Conservation (phyloP, 2,329 filamentous ascomycete species). For the Trichoderma gracile region DNA sequence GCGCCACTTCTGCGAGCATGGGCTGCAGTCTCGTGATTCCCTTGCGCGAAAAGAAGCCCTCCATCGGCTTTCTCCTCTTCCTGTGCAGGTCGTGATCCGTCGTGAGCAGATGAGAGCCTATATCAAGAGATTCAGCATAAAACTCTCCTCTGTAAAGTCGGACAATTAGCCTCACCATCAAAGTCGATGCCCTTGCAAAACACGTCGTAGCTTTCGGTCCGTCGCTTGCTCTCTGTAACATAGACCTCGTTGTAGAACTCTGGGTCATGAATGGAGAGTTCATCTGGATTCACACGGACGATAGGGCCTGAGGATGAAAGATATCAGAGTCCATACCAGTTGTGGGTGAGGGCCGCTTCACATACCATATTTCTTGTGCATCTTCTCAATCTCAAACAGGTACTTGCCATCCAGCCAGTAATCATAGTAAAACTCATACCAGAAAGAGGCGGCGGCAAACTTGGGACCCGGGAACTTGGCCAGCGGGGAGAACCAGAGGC, state of each 20-base stretch:
- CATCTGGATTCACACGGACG: constrained; percentile 37
- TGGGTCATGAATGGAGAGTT: constrained; percentile 36
- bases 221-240: constrained; percentile 5
- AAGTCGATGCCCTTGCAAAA: constrained; percentile 9
- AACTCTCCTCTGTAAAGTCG: accelerated
- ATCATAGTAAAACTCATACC: constrained; percentile 36
- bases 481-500: constrained; percentile 36
- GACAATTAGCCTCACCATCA: background rate
- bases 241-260: constrained; percentile 35
- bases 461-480: constrained; percentile 36
- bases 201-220: background rate
- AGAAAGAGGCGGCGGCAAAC: constrained; percentile 33
- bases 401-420: constrained; percentile 32
- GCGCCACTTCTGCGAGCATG: background rate
- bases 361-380: constrained; percentile 37
- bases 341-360: background rate
- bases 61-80: constrained; percentile 8
- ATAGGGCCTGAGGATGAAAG: constrained; percentile 32
- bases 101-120: constrained; percentile 5
- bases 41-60: background rate
- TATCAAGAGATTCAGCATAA: background rate
- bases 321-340: background rate
- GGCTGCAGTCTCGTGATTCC: background rate
- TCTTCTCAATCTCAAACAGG: constrained; percentile 32
- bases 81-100: background rate